Conservation (phyloP, 192 early-diverging fungal species). For the Linnemannia hyalina region DNA sequence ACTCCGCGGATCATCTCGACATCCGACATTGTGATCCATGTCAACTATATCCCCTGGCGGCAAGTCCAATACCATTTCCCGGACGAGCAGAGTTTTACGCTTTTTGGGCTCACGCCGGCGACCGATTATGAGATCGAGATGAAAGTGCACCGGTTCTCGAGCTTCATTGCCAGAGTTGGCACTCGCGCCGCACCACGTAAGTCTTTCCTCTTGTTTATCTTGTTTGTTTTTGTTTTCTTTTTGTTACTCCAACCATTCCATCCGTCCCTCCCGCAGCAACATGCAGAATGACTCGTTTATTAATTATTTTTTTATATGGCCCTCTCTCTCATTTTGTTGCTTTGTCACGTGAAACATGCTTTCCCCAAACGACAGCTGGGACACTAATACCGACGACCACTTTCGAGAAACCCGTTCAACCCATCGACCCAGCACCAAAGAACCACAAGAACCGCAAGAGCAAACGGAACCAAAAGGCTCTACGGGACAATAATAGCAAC, state of each 20-base stretch:
- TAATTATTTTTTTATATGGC: not conserved
- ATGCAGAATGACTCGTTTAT: slow-evolving; percentile 14
- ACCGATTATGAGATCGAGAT: slow-evolving; percentile 57
- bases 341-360: not conserved
- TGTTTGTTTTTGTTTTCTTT: not conserved
- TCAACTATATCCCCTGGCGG: slow-evolving; percentile 54
- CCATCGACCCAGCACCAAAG: slow-evolving; percentile 14
- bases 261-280: not conserved
- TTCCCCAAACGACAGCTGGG: slow-evolving; percentile 9
- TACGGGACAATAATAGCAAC: slow-evolving; percentile 13
- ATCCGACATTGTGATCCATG: slow-evolving; percentile 52
- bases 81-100: slow-evolving; percentile 49
- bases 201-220: not conserved
- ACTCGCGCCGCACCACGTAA: slow-evolving; percentile 54
- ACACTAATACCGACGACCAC: slow-evolving; percentile 11
- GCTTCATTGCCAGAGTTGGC: slow-evolving; percentile 49
- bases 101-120: slow-evolving; percentile 50
- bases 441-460: slow-evolving; percentile 30
- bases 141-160: slow-evolving; percentile 52
- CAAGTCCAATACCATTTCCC: slow-evolving; percentile 54
- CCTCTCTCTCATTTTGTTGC: not conserved
- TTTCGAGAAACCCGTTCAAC: slow-evolving; percentile 9
- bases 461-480: slow-evolving; percentile 42
- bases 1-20: slow-evolving; percentile 51
- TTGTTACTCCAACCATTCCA: not conserved